These are phyloP conservation scores for Lachnellula subtilissima DNA, from an alignment of 2,329 filamentous ascomycete species.

Conservation along the genomic window DNA sequence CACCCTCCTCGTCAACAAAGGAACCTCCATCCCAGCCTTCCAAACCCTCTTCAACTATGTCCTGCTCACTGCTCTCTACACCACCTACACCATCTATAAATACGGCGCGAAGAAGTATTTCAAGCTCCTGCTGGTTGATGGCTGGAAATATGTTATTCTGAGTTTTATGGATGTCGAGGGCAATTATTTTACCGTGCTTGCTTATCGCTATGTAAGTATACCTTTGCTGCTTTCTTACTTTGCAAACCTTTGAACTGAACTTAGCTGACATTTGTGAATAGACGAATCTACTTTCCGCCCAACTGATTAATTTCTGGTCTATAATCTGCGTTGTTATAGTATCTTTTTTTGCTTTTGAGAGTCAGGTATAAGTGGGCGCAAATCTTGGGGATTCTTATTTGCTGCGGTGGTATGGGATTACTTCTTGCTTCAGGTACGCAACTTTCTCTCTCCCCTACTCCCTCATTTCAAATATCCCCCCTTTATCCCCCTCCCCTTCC, in stretches of 20 bases:
- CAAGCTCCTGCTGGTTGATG: slow-evolving; percentile 60
- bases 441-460: too few relatives aligned
- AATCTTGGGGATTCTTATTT: slow-evolving; percentile 80
- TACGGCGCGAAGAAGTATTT: slow-evolving; percentile 72
- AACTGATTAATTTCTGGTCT: slow-evolving; percentile 98
- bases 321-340: slow-evolving; percentile 87
- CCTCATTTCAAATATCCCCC: too few relatives aligned
- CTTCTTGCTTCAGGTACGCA: slow-evolving; percentile 57
- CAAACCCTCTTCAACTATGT: slow-evolving; percentile 96
- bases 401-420: slow-evolving; percentile 83
- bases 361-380: slow-evolving; percentile 90
- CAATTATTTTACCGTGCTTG: slow-evolving; percentile 96
- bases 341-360: slow-evolving; percentile 75
- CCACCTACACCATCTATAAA: slow-evolving; percentile 69
- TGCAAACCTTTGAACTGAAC: background rate
- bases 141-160: slow-evolving; percentile 92
- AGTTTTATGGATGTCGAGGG: slow-evolving; percentile 92
- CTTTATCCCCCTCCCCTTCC: too few relatives aligned
- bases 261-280: slow-evolving; percentile 37
- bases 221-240: background rate
- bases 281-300: slow-evolving; percentile 86
- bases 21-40: slow-evolving; percentile 86
- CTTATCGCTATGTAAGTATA: slow-evolving; percentile 58
- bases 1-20: slow-evolving; percentile 59
- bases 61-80: slow-evolving; percentile 76